Conservation (phyloP, 2,329 filamentous ascomycete species). For the Lachnellula willkommii region DNA sequence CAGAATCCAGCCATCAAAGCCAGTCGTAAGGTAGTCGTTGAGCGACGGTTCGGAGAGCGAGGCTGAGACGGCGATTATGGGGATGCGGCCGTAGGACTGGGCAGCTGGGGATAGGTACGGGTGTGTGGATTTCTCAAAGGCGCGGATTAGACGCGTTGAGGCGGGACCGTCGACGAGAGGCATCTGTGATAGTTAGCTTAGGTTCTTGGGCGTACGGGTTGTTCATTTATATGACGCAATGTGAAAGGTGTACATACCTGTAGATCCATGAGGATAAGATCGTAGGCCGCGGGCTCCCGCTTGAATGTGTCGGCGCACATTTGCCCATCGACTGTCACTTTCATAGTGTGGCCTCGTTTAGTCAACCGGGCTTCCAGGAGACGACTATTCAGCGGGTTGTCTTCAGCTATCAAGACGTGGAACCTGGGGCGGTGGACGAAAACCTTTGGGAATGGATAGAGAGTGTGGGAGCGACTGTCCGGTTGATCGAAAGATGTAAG, state of each 20-base stretch:
- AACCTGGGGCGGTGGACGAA: conserved; percentile 1
- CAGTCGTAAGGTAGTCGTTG: conserved; percentile 12
- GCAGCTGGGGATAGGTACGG: conserved; percentile 1
- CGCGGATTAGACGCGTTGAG: conserved; percentile 17
- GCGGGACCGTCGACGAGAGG: conserved; percentile 16
- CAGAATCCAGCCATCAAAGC: conserved; percentile 22
- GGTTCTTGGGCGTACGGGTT: too few species aligned
- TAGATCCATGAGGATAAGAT: conserved; percentile 23
- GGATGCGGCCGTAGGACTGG: conserved; percentile 11
- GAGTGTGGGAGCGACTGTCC: not conserved
- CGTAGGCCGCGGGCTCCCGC: conserved; percentile 35
- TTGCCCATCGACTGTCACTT: conserved; percentile 67
- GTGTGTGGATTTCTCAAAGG: conserved; percentile 6
- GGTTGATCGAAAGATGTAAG: not conserved
- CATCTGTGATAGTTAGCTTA: conserved; percentile 11
- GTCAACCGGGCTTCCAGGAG: conserved; percentile 69
- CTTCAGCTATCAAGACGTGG: conserved; percentile 67
- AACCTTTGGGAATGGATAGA: conserved; percentile 7
- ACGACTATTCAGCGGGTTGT: conserved; percentile 77
- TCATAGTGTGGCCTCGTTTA: conserved; percentile 66
- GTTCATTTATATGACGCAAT: too few species aligned
- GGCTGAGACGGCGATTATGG: conserved; percentile 23
- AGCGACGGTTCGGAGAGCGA: conserved; percentile 11
- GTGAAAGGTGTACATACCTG: conserved; percentile 8
- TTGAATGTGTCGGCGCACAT: conserved; percentile 71